Evolutionary conservation across 441 rosid species (phyloP), one percentile per base, ranked within the genome.

Genomic region (Brassica hybrid): DNA sequence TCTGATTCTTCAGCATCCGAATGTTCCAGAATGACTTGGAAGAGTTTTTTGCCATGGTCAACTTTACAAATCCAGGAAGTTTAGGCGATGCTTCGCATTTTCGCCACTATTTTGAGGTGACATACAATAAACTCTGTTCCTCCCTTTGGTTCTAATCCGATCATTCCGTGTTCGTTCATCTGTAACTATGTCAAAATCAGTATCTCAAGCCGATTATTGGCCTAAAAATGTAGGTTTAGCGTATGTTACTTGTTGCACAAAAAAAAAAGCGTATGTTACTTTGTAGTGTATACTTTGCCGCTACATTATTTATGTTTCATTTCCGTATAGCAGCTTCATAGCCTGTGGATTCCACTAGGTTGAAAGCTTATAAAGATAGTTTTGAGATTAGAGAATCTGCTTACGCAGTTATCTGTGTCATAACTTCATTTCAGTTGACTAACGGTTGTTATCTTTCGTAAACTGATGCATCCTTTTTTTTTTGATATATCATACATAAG

Each of bases 41-140:
- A 87, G 98, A 96, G 85, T 96, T 96, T 83, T 96, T 88, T 85
- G 91, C 99, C 63, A 96, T 96, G 99, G 99, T 94, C 78, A 94
- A 94, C 90, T 96, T 96, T 76, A 96, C 98, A 75, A 96, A 94
- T 86, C 97, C 94, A 63, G 94, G 96, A 69, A 88, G 92, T 74
- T 84, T 96, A 86, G 99, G 99, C 13, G 96, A 94, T 76, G 94
- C 88, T 75, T 86, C 96, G 27, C 83, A 86, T 82, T 96, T 96
- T 83, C 97, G 98, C 58, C 97, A 89, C 76, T 88, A 94, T 81
- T 96, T 89, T 38, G 98, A 96, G 98, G 99, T 94, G 74, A 82
- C 71, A 67, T 57, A 27, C 27, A 79, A 75, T 69, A 21, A 30
- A 45, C 19, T 71, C 70, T 70, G 67, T 43, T 77, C 58, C 52